These are phyloP conservation scores for Nissolia schottii DNA, from an alignment of 306 rosid genomes.

Conservation along the genomic window DNA sequence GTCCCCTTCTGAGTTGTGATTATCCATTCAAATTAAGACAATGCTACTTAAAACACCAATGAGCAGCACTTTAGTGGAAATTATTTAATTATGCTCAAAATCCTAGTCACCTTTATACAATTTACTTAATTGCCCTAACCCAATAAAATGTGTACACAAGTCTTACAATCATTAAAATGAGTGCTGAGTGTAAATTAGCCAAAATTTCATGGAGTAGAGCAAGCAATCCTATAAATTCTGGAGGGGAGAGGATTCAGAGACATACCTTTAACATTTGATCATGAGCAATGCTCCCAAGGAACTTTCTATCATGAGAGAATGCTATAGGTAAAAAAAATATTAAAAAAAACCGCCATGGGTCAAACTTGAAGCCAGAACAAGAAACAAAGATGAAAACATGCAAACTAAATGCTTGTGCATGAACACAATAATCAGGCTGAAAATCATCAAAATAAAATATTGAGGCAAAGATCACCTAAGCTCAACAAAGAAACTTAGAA, in stretches of 20 bases:
- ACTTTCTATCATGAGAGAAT: slow-evolving; percentile 70
- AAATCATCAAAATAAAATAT: neutral
- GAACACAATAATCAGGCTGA: slow-evolving; percentile 8
- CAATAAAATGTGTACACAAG: neutral
- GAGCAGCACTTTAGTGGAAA: neutral
- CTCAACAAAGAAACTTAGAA: neutral
- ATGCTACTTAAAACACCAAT: neutral
- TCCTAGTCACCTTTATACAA: neutral
- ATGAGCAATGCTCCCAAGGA: slow-evolving; percentile 80
- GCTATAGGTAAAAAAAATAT: slow-evolving; percentile 53
- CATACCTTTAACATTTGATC: slow-evolving; percentile 73
- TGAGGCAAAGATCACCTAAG: neutral
- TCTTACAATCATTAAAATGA: neutral
- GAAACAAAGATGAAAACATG: neutral
- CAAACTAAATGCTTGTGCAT: neutral
- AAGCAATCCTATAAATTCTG: neutral
- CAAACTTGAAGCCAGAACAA: slow-evolving; percentile 7
- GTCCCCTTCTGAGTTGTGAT: neutral
- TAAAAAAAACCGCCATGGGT: slow-evolving; percentile 1
- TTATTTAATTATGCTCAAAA: neutral
- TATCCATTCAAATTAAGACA: neutral
- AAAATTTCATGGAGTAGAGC: neutral
- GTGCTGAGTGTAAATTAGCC: neutral
- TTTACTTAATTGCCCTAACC: neutral
- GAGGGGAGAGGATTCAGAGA: neutral